Base-by-base conservation (phyloP, 2,329 filamentous ascomycete genomes). In the Ilyonectria destructans region DNA sequence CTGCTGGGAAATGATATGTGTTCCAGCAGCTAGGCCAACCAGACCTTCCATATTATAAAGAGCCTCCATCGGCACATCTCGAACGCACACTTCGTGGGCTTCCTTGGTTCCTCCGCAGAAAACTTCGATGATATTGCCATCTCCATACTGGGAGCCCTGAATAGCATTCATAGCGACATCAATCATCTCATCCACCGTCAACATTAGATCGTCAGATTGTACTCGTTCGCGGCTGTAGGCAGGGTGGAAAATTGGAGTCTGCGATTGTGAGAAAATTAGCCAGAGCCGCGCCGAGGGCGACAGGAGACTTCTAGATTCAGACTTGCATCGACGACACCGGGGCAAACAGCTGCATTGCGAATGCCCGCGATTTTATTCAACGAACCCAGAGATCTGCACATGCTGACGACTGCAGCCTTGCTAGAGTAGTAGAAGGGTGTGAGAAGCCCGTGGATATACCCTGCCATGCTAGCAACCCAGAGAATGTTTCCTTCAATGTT, bases 401-500 rank as follows among this genome's bases (percentile, higher is more conserved):
- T 56, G 21, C 69, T 72, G 1, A 72, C 58, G 1, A 72, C 19
- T 1, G 69, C 69, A 1, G 67, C 70, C 26, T 72, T 72, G 29
- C 69, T 72, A 2, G 61, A 64, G 46, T 68, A 71, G 37, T 71
- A 72, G 1, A 72, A 5, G 1, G 62, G 35, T 2, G 58, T 60
- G 3, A 60, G 35, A 23, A 60, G 58, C 4, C 58, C 58, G 19
- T 60, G 58, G 23, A 60, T 60, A 15, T 60, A 60, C 3, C 58
- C 58, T 8, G 58, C 58, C 58, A 60, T 60, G 17, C 58, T 60
- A 3, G 58, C 58, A 17, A 60, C 12, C 58, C 58, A 60, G 23
- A 60, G 46, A 60, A 60, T 45, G n/a, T 60, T 60, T 5, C 58
- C 58, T 10, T 54, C 17, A 6, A 54, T 17, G 5, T 45, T 9